Base-by-base conservation (phyloP, 495 filamentous ascomycete species). In the Schizothecium vesticola region DNA sequence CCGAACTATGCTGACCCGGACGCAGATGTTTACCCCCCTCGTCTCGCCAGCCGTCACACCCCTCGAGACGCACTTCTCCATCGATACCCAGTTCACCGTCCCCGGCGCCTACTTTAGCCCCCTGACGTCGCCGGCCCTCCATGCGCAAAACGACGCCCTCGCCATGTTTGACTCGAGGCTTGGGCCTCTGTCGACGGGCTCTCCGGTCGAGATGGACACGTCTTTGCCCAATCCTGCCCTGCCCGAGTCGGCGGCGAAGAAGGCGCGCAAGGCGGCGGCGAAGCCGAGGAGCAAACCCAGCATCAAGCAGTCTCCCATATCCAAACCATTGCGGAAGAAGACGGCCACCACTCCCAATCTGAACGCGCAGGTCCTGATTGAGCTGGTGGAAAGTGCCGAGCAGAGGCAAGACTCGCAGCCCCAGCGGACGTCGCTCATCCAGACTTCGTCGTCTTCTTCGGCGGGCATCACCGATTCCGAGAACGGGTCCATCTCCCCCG, bases 41-140 rank as follows among this genome's bases (percentile, higher is more conserved):
- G 91, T 96, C 9, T 97, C 95, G 36, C 95, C 95, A 22, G 94
- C 93, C 3, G 94, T 97, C 72, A 97, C 94, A 11, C 94, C 95
- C 28, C 84, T 95, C 59, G 94, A 97, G 70, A 85, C 87, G 33
- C 90, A 93, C 74, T 96, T 96, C 77, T 84, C 88, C 58, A 79
- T 87, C 25, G 87, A 93, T 57, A 87, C 89, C 12, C 91, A 93
- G 67, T 97, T 92, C 75, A 88, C 90, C 13, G 87, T 93, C 13
- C 90, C 91, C 11, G 89, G 90, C n/a, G 92, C 93, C 57, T 94
- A 95, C 77, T 97, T 98, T 74, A 97, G 93, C 71, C 95, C 95
- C 6, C 82, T 99, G 58, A 96, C 91, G 1, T 97, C 95, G 25
- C 95, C 95, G 0, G 94, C 94, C 5, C 84, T 97, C 33, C 89